Percentiles rank a stretch among this genome's conserved stretches.
phyloP scores from a whole-genome alignment of 1,284 basidiomycete species.

The Malassezia dermatis region DNA sequence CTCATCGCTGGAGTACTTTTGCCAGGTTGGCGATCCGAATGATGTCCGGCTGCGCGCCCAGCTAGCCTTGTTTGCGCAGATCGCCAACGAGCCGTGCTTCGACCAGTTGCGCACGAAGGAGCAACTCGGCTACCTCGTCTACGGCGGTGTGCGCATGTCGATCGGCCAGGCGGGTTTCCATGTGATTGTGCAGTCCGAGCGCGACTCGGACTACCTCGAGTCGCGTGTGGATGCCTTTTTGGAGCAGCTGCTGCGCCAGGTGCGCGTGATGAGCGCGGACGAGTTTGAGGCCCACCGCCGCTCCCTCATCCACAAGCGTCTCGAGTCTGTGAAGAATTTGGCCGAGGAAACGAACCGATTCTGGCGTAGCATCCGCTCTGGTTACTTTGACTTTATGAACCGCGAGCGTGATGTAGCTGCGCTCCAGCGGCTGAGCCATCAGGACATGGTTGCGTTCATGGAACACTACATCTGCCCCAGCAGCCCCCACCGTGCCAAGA shows the following conservation, averaged over 20 bases:
- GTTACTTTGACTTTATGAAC: slow-evolving; percentile 47
- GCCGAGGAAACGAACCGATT: slow-evolving; percentile 43
- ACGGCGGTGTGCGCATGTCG: slow-evolving; percentile 28
- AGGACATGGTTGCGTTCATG: slow-evolving; percentile 70
- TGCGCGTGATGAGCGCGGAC: slow-evolving; percentile 29
- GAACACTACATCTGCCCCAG: slow-evolving; percentile 57
- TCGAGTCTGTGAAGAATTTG: slow-evolving; percentile 42
- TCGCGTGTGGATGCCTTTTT: slow-evolving; percentile 78
- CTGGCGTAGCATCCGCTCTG: slow-evolving; percentile 60
- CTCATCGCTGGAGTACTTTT: slow-evolving; percentile 53
- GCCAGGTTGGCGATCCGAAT: slow-evolving; percentile 38
- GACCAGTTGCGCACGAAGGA: slow-evolving; percentile 88
- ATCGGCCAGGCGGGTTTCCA: slow-evolving; percentile 64
- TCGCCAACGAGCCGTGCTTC: slow-evolving; percentile 69
- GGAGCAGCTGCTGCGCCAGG: slow-evolving; percentile 56
- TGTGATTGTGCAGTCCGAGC: slow-evolving; percentile 85
- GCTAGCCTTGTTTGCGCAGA: slow-evolving; percentile 41
- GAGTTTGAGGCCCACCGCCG: slow-evolving; percentile 38
- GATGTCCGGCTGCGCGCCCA: slow-evolving; percentile 30
- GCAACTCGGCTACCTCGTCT: slow-evolving; percentile 71
- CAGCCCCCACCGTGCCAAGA: slow-evolving; percentile 28
- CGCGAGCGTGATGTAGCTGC: slow-evolving; percentile 61
- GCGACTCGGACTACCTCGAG: slow-evolving; percentile 72
- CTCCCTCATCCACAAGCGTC: slow-evolving; percentile 41
- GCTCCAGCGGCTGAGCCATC: slow-evolving; percentile 60